These are phyloP conservation scores for Suhomyces bribrorum DNA, from an alignment of 1,139 yeast species.

Conservation along the genomic window DNA sequence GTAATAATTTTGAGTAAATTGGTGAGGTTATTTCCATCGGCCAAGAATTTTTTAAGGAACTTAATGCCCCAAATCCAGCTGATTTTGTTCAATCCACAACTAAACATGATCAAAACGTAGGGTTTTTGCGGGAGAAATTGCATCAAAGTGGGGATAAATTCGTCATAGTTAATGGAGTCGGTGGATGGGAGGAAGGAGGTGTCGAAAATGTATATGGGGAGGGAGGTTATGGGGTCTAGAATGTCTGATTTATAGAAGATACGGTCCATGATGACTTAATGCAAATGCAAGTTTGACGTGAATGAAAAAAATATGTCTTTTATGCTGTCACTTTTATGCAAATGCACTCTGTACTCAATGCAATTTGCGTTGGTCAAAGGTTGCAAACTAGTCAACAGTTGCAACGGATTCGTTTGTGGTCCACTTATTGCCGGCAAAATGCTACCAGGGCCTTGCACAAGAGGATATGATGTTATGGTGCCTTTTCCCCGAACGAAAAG, in stretches of 20 bases:
- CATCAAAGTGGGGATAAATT: slow-evolving; percentile 42
- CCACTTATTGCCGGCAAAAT: too few relatives aligned
- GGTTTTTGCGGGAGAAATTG: slow-evolving; percentile 53
- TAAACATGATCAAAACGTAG: slow-evolving; percentile 70
- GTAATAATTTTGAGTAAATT: slow-evolving; percentile 64
- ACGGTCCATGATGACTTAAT: slow-evolving; percentile 43
- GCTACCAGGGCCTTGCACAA: too few relatives aligned
- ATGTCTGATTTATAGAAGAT: slow-evolving; percentile 63
- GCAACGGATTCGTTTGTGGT: too few relatives aligned
- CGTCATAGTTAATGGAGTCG: slow-evolving; percentile 42
- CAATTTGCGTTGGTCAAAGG: not conserved
- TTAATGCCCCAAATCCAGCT: slow-evolving; percentile 81
- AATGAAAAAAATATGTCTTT: too few relatives aligned
- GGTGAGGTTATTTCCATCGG: slow-evolving; percentile 42
- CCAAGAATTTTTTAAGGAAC: slow-evolving; percentile 70
- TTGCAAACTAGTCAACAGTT: too few relatives aligned
- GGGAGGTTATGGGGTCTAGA: slow-evolving; percentile 58
- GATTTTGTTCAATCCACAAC: slow-evolving; percentile 71
- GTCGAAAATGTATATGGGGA: slow-evolving; percentile 73
- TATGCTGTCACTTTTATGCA: not conserved
- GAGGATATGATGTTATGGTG: too few relatives aligned
- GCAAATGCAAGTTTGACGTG: not conserved
- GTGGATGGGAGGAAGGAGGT: slow-evolving; percentile 74
- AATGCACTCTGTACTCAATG: not conserved
- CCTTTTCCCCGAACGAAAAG: too few relatives aligned